Evolutionary conservation across 495 filamentous ascomycete genomes (phyloP).

Genomic region (Penicillium arizonense): DNA sequence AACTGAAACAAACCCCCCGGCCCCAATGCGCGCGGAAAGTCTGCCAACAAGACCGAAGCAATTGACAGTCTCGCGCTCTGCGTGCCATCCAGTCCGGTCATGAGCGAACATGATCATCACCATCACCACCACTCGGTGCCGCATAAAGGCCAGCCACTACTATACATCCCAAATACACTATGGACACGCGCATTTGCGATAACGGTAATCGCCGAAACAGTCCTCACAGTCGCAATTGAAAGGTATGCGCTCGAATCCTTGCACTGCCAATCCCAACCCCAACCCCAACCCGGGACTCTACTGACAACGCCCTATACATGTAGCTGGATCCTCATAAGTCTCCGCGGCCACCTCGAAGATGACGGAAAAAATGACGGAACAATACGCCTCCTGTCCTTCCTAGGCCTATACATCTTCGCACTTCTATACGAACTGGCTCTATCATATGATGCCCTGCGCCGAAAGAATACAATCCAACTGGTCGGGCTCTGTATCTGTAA

Average conservation of each 20-base stretch:
- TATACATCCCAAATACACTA: constrained; percentile 20
- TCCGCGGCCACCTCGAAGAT: constrained; percentile 12
- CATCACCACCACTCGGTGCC: constrained; percentile 1
- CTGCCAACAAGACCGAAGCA: not conserved
- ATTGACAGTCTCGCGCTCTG: not conserved
- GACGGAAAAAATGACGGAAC: constrained; percentile 1
- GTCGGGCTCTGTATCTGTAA: constrained; percentile 21
- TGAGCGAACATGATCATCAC: not conserved
- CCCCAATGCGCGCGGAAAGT: not conserved
- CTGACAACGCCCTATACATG: not conserved
- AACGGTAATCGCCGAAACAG: constrained; percentile 17
- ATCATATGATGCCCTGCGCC: constrained; percentile 21
- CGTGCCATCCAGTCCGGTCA: not conserved
- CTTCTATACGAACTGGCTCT: constrained; percentile 20
- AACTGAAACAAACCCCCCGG: not conserved
- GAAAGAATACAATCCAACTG: constrained; percentile 22
- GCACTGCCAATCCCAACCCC: not conserved
- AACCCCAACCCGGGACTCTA: not conserved
- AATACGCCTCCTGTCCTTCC: constrained; percentile 20
- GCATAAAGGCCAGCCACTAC: constrained; percentile 1
- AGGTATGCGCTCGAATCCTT: constrained; percentile 48
- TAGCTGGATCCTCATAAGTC: constrained; percentile 22
- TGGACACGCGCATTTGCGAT: constrained; percentile 20
- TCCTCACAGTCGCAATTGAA: constrained; percentile 45
- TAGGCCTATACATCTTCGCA: constrained; percentile 23